phyloP scores from a whole-genome alignment of 495 filamentous ascomycete species.

The Hypoxylon subgilvum region DNA sequence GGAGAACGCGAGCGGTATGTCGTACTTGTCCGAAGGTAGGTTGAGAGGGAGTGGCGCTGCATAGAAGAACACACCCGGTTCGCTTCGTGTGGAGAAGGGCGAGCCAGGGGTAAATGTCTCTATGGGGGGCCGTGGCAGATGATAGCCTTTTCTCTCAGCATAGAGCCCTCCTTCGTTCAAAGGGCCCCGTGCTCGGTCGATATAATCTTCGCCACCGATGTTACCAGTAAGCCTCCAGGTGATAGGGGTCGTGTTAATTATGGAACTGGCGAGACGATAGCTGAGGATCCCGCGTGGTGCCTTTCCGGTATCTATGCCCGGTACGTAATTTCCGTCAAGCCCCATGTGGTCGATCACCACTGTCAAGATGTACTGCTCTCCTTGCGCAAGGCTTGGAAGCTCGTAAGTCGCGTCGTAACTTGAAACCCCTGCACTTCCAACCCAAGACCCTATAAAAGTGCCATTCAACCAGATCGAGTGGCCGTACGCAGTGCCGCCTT shows the following conservation, averaged over 20 bases:
- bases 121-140: slow-evolving; percentile 66
- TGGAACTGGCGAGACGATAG: slow-evolving; percentile 57
- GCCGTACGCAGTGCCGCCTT: slow-evolving; percentile 69
- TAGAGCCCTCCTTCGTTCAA: slow-evolving; percentile 78
- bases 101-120: slow-evolving; percentile 53
- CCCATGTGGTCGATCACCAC: slow-evolving; percentile 77
- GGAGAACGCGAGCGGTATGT: slow-evolving; percentile 66
- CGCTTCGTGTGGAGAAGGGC: slow-evolving; percentile 57
- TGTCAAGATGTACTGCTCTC: slow-evolving; percentile 66
- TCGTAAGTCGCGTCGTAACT: slow-evolving; percentile 61
- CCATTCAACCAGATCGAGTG: slow-evolving; percentile 63
- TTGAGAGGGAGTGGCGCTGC: slow-evolving; percentile 63
- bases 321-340: slow-evolving; percentile 65
- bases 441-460: slow-evolving; percentile 63
- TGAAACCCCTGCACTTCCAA: slow-evolving; percentile 53
- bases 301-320: slow-evolving; percentile 69
- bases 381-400: slow-evolving; percentile 58
- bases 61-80: slow-evolving; percentile 68
- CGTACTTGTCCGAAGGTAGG: slow-evolving; percentile 58
- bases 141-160: slow-evolving; percentile 72
- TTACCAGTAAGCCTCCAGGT: slow-evolving; percentile 81
- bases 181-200: slow-evolving; percentile 69
- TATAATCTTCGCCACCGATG: slow-evolving; percentile 72
- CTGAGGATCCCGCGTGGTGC: slow-evolving; percentile 70
- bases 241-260: slow-evolving; percentile 52